Conservation (phyloP, 1,284 basidiomycete genomes). For the Afroboletus lepidellus region DNA sequence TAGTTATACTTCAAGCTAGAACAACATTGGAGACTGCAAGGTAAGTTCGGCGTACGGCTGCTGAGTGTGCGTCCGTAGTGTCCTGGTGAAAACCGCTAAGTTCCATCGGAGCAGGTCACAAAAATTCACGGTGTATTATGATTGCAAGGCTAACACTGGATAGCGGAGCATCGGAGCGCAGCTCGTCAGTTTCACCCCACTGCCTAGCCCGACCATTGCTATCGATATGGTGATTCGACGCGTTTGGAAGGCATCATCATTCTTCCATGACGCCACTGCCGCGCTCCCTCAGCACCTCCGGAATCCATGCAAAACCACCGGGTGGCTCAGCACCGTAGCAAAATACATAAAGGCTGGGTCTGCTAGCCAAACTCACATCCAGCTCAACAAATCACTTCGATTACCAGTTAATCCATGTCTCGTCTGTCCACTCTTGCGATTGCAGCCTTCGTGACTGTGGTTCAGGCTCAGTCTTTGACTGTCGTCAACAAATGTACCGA, state of each 20-base stretch:
- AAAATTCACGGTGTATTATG: background rate
- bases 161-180: background rate
- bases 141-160: too few species aligned
- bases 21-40: too few species aligned
- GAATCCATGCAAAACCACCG: constrained; percentile 2
- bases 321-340: background rate
- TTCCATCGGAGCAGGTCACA: background rate
- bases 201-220: background rate
- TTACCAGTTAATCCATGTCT: constrained; percentile 17
- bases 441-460: constrained; percentile 15
- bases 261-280: background rate
- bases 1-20: too few species aligned
- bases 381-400: constrained; percentile 1
- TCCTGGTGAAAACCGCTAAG: background rate
- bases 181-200: background rate
- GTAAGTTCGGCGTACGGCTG: too few species aligned
- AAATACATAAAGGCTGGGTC: constrained; percentile 15
- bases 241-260: background rate
- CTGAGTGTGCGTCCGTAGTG: too few species aligned
- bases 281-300: background rate
- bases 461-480: constrained; percentile 32
- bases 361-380: background rate
- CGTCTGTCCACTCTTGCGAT: constrained; percentile 22
- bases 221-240: background rate
- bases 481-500: constrained; percentile 32